Base-by-base conservation (phyloP, 768 basidiomycete genomes). In the Boletus edulis region DNA sequence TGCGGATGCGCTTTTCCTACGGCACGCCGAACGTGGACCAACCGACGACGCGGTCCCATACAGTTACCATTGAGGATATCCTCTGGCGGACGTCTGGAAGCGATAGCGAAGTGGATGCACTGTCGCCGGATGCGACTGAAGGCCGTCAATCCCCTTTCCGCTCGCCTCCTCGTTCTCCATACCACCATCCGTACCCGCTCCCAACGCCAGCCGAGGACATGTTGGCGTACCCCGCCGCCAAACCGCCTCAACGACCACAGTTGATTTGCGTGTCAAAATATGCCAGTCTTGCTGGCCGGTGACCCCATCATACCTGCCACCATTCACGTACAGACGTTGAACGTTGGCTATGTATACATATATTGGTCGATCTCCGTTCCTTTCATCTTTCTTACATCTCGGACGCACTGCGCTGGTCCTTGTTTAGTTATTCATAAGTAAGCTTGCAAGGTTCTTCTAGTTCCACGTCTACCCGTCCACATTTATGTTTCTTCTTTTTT, bases 151-250 rank as follows among this genome's bases (percentile, higher is more conserved):
- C 52, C 12, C 54, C 49, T 31, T 41, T 60, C 44, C 60, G 54
- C 11, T 50, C 58, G 1, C 62, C 61, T 18, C 57, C 67, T 4
- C 50, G 47, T 11, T 34, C 59, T 6, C 39, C 58, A 9, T 34
- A 56, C n/a, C 49, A 46, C 14, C 38, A 15, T 51, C 68, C 78
- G 24, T 72, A 81, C 59, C 83, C 83, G 11, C 73, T 86, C 15
- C 84, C 84, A 12, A 81, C 79, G 62, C 81, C 83, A 11, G 69
- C 79, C n/a, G 72, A 75, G 40, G 71, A 79, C 43, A 85, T 85
- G 83, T 57, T 77, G 43, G 59, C 64, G 54, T 59, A 59, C 61
- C 60, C 61, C 12, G 39, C 54, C 10, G 17, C 42, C 6, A 66
- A 59, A 47, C 13, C 42, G 8, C 46, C 35, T 9, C 62, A 49